Evolutionary conservation across 2,329 filamentous ascomycete species (phyloP), one percentile per base, ranked within the genome.

Genomic region (Curvularia lunata): DNA sequence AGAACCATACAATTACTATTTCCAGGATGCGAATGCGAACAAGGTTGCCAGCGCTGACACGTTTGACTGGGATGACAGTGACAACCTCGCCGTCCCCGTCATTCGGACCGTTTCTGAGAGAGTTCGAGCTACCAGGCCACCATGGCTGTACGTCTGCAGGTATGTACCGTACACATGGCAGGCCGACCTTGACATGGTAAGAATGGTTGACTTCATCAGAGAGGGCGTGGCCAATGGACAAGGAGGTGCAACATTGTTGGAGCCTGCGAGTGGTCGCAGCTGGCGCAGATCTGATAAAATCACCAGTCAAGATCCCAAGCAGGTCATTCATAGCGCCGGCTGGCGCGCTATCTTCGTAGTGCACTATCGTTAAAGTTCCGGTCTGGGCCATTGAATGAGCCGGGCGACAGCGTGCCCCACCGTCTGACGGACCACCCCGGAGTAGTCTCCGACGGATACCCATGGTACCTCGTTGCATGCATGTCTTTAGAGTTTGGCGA

Each of bases 401-500:
- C 49, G 49, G 53, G 49, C 40, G 34, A 30, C 18, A 30, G 28
- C 42, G 28, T n/a, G 43, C 25, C 42, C 53, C 37, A 51, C 34
- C 28, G 49, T 49, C 57, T 34, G 67, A 45, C 60, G 55, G 52
- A 56, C 55, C 52, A 52, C 50, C 48, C 59, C 65, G 68, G 68
- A 71, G 63, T 46, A 23, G 40, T 41, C 30, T 68, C 68, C 67
- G 68, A 19, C 16, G 47, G 41, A 21, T 37, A 53, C 27, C 38
- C 54, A 51, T 61, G 55, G 58, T 37, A 63, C 16, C 21, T 45
- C 25, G 43, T 28, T 46, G 43, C 32, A 37, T 37, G 48, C 48
- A 56, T 49, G 16, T 28, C 13, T 30, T 50, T 41, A 45, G 32
- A 43, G 49, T 51, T 23, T 38, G 40, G 28, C 54, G 42, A 53